Evolutionary conservation across 2,329 filamentous ascomycete genomes (phyloP), one percentile per base, ranked within the genome.

Genomic region (Calonectria pseudoturangicola): DNA sequence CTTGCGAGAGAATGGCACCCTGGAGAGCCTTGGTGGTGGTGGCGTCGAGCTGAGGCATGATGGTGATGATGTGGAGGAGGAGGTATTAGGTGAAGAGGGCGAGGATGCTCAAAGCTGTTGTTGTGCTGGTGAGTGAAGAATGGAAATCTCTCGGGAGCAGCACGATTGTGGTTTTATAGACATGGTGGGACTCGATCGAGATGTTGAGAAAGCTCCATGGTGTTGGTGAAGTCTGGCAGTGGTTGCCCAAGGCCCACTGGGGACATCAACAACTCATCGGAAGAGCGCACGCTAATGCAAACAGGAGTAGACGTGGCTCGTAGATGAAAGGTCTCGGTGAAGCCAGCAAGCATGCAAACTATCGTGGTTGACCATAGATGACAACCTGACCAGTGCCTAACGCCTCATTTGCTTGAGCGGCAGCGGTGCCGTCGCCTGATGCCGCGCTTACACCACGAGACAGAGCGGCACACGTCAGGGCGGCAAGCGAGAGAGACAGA

Each of bases 271-370:
- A 69, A 54, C 56, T 33, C 45, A 63, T 62, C 36, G 56, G 43
- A 33, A 54, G 48, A 30, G n/a, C 18, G 36, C 45, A 54, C 66
- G 56, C 66, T 68, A 68, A 68, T 68, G 66, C 66, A 68, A 45
- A 62, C 45, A 18, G 28, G 16, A 60, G 36, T 18, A 45, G 48
- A 68, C 66, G 66, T 68, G 66, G 66, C 66, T 27, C 43, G 45
- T 60, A 13, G 56, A 39, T 60, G 58, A 50, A 63, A 68, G 66
- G 36, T 48, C 41, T 58, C 58, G 58, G 33, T 63, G 33, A 51
- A 30, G 64, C 48, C 39, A 54, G 50, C 39, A 30, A 43, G 45
- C 56, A 63, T 43, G 58, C 30, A 50, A 69, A 51, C 47, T 60
- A 64, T 54, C 66, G 66, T 54, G 58, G 21, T 33, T 45, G 64